Evolutionary conservation across 1,284 basidiomycete genomes (phyloP).

Genomic region (Cryptococcus jaspeensis): DNA sequence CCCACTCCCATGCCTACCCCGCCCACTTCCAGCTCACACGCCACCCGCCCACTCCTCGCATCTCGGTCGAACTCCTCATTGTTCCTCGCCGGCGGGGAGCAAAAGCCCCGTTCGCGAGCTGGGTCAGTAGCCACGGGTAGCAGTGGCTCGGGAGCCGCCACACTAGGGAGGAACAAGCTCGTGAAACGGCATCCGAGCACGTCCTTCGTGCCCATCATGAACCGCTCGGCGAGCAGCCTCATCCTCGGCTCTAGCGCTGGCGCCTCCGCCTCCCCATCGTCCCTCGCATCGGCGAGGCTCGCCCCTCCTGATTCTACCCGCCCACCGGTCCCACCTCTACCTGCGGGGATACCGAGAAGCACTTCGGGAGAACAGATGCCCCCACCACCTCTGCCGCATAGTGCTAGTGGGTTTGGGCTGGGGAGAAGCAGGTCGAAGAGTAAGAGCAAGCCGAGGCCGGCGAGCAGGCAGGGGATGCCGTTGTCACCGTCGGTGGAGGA

Average conservation of each 20-base stretch:
- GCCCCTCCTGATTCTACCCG: slow-evolving; percentile 9
- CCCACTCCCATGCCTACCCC: slow-evolving; percentile 12
- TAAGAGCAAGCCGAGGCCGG: slow-evolving; percentile 8
- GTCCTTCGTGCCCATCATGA: slow-evolving; percentile 23
- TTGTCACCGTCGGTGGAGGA: slow-evolving; percentile 27
- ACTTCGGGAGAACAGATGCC: slow-evolving; percentile 34
- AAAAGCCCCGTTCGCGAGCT: slow-evolving; percentile 8
- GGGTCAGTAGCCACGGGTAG: slow-evolving; percentile 11
- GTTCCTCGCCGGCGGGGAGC: slow-evolving; percentile 1
- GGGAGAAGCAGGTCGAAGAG: slow-evolving; percentile 14
- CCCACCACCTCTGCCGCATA: slow-evolving; percentile 28
- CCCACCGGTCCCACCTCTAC: slow-evolving; percentile 5
- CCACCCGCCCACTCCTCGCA: slow-evolving; percentile 9
- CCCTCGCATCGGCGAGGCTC: slow-evolving; percentile 9
- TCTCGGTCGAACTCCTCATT: slow-evolving; percentile 11
- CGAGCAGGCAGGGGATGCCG: slow-evolving; percentile 16
- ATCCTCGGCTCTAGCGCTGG: slow-evolving; percentile 2
- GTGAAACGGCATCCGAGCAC: slow-evolving; percentile 35
- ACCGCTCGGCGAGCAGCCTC: slow-evolving; percentile 13
- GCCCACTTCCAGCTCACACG: slow-evolving; percentile 1
- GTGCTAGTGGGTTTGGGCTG: not conserved
- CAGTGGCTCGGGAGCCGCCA: too few species aligned
- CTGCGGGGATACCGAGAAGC: slow-evolving; percentile 8
- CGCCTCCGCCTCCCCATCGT: slow-evolving; percentile 9
- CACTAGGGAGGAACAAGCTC: slow-evolving; percentile 19